Evolutionary conservation across 2,329 filamentous ascomycete species (phyloP).

Genomic region (Fusarium tricinctum): DNA sequence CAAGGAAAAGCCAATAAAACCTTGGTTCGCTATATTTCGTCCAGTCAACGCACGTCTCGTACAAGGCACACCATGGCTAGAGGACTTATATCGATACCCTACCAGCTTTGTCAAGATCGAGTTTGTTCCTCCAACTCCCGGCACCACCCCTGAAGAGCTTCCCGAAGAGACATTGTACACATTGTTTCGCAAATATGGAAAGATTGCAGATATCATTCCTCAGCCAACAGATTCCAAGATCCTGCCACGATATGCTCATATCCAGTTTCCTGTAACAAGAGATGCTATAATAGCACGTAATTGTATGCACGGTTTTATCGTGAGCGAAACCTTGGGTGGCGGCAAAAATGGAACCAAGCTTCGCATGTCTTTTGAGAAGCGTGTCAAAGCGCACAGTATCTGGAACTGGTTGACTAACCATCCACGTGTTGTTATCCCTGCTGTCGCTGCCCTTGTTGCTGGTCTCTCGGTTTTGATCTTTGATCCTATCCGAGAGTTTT

Average conservation of each 20-base stretch:
- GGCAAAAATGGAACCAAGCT: constrained; percentile 82
- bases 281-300: constrained; percentile 91
- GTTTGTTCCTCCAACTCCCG: constrained; percentile 81
- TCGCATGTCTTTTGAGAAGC: constrained; percentile 86
- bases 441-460: constrained; percentile 84
- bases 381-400: constrained; percentile 81
- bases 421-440: constrained; percentile 87
- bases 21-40: constrained; percentile 90
- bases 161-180: constrained; percentile 90
- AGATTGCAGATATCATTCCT: constrained; percentile 85
- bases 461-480: constrained; percentile 89
- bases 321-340: constrained; percentile 77
- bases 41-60: constrained; percentile 80
- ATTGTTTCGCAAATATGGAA: constrained; percentile 90
- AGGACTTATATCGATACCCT: constrained; percentile 89
- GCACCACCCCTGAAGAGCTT: constrained; percentile 80
- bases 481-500: constrained; percentile 93
- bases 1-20: constrained; percentile 78
- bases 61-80: constrained; percentile 89
- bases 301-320: constrained; percentile 87
- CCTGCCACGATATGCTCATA: constrained; percentile 80
- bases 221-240: constrained; percentile 91
- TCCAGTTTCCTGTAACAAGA: constrained; percentile 81
- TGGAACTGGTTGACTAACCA: constrained; percentile 91
- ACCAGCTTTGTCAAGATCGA: constrained; percentile 83